Evolutionary conservation across 1,284 basidiomycete genomes (phyloP).

Genomic region (Tetrapyrgos nigripes): DNA sequence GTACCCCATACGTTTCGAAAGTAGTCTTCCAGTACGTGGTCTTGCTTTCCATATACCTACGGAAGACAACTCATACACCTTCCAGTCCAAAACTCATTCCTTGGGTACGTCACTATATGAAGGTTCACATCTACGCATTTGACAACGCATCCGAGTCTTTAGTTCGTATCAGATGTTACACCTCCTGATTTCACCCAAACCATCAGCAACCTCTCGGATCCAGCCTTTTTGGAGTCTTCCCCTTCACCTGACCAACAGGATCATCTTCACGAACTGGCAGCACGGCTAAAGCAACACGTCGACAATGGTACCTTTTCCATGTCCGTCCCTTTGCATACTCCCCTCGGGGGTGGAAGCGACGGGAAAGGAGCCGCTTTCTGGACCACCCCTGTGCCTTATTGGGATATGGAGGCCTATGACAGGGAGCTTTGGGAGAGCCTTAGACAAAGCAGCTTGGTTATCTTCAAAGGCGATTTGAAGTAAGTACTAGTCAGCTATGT

Average conservation of each 20-base stretch:
- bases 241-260: slow-evolving; percentile 28
- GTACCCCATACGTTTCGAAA: slow-evolving; percentile 81
- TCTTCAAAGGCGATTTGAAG: slow-evolving; percentile 98
- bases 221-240: slow-evolving; percentile 45
- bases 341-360: slow-evolving; percentile 56
- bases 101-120: slow-evolving; percentile 45
- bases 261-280: slow-evolving; percentile 67
- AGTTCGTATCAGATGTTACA: slow-evolving; percentile 92
- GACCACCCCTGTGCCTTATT: slow-evolving; percentile 86
- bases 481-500: slow-evolving; percentile 39
- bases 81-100: slow-evolving; percentile 86
- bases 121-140: not conserved
- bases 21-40: slow-evolving; percentile 87
- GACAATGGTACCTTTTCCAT: slow-evolving; percentile 76
- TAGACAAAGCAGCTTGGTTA: slow-evolving; percentile 75
- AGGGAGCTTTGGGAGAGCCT: slow-evolving; percentile 67
- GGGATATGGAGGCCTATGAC: slow-evolving; percentile 73
- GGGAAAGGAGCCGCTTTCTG: slow-evolving; percentile 70
- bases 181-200: slow-evolving; percentile 76
- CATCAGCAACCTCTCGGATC: slow-evolving; percentile 61
- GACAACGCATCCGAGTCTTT: not conserved
- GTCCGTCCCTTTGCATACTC: slow-evolving; percentile 70
- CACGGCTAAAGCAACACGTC: slow-evolving; percentile 80
- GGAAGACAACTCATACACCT: not conserved
- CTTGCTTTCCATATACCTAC: slow-evolving; percentile 17